Percentiles rank a stretch among this genome's conserved stretches.
These are phyloP conservation scores for Ustilago nuda DNA, from an alignment of 1,284 basidiomycete genomes.

Conservation along the genomic window DNA sequence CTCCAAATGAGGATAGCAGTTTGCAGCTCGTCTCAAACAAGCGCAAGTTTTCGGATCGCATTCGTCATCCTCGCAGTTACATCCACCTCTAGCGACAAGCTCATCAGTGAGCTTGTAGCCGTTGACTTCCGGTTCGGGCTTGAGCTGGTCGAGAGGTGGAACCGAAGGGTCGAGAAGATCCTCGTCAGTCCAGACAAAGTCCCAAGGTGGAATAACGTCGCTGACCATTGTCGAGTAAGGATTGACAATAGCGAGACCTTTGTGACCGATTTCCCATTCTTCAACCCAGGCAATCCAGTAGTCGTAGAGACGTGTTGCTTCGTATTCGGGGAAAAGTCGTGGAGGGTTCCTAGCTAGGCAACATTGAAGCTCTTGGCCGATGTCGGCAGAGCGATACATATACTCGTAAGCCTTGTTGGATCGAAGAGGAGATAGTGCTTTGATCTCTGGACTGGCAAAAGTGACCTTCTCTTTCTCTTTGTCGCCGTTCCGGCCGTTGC, in stretches of 20 bases:
- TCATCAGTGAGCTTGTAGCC: constrained; percentile 40
- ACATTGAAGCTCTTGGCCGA: constrained; percentile 33
- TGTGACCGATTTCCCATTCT: constrained; percentile 31
- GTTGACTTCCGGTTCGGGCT: constrained; percentile 13
- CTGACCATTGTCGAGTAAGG: constrained; percentile 1
- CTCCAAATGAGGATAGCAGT: constrained; percentile 20
- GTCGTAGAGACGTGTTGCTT: constrained; percentile 12
- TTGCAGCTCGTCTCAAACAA: constrained; percentile 38
- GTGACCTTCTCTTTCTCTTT: constrained; percentile 19
- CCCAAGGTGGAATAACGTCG: constrained; percentile 55
- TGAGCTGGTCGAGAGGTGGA: constrained; percentile 10
- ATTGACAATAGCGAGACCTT: constrained; percentile 35
- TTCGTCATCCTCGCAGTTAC: constrained; percentile 45
- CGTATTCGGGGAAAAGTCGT: constrained; percentile 11
- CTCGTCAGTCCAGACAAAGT: constrained; percentile 52
- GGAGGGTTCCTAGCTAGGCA: constrained; percentile 13
- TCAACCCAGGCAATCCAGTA: constrained; percentile 41
- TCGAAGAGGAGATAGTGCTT: constrained; percentile 31
- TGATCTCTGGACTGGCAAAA: constrained; percentile 34
- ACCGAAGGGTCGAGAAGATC: constrained; percentile 44
- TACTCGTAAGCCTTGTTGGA: constrained; percentile 12
- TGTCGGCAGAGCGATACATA: constrained; percentile 21
- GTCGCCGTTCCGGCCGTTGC: not conserved
- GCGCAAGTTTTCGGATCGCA: constrained; percentile 55
- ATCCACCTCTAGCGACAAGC: constrained; percentile 29